Percentiles rank a stretch among this genome's conserved stretches.
These are phyloP conservation scores for Heliocybe sulcata DNA, from an alignment of 1,284 basidiomycete genomes.

Conservation along the genomic window DNA sequence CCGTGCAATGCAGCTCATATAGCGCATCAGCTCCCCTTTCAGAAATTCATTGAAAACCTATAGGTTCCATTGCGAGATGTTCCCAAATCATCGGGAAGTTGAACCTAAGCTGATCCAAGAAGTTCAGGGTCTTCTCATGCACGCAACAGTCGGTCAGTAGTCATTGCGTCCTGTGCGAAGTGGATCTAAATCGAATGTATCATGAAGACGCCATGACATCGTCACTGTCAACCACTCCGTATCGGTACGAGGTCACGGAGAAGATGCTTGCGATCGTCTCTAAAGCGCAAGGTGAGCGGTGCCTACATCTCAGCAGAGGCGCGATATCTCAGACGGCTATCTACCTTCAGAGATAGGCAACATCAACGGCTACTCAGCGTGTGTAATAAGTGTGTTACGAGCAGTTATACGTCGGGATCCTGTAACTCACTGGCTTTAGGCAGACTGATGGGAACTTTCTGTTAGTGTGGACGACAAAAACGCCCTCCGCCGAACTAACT, in stretches of 20 bases:
- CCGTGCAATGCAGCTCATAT: not conserved
- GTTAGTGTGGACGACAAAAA: slow-evolving; percentile 1
- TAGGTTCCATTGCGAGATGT: slow-evolving; percentile 1
- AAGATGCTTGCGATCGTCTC: slow-evolving; percentile 8
- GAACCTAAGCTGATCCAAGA: not conserved
- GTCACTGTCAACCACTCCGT: slow-evolving; percentile 11
- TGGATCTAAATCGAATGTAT: not conserved
- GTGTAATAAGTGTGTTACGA: not conserved
- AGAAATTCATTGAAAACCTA: not conserved
- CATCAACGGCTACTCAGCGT: not conserved
- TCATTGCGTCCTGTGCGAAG: not conserved
- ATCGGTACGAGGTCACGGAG: not conserved
- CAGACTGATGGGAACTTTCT: slow-evolving; percentile 3
- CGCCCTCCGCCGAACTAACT: not conserved
- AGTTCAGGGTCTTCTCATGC: not conserved
- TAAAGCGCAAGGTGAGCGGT: slow-evolving; percentile 3
- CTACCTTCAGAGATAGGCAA: slow-evolving; percentile 1
- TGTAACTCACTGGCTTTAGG: not conserved
- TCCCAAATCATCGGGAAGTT: not conserved
- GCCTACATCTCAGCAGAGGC: not conserved
- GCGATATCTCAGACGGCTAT: not conserved
- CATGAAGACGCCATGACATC: slow-evolving; percentile 15
- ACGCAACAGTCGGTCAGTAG: slow-evolving; percentile 10
- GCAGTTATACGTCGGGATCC: not conserved
- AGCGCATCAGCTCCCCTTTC: not conserved